A percentile compares a stretch with the other conserved stretches of the same genome.
phyloP scores from a whole-genome alignment of 1,284 basidiomycete species.

The Fomitopsis palustris region DNA sequence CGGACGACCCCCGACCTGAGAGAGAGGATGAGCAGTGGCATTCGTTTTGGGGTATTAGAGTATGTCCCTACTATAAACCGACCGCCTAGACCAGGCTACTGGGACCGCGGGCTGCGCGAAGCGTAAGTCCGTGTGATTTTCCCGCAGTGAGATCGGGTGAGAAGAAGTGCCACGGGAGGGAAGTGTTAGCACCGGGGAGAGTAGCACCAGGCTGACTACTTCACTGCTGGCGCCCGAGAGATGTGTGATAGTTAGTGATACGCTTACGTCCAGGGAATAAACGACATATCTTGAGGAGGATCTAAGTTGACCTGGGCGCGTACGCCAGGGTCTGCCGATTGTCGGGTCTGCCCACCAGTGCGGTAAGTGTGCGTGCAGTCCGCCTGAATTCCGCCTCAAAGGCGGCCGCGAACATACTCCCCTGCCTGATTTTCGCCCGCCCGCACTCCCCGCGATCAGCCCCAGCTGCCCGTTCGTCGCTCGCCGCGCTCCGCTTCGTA shows the following conservation, averaged over 20 bases:
- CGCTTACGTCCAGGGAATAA: background rate
- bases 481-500: background rate
- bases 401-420: background rate
- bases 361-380: background rate
- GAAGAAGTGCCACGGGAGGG: background rate
- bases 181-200: background rate
- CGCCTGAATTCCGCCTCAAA: background rate
- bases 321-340: constrained; percentile 1
- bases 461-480: background rate
- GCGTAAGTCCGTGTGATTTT: background rate
- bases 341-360: background rate
- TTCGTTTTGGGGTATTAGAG: too few species aligned
- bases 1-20: too few species aligned
- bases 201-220: background rate
- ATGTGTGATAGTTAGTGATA: background rate
- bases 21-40: too few species aligned
- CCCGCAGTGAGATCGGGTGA: background rate
- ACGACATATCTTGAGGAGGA: background rate
- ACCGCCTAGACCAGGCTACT: background rate
- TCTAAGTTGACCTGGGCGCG: background rate
- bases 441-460: background rate
- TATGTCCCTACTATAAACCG: background rate
- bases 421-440: background rate
- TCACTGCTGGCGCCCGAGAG: background rate
- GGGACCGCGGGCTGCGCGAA: background rate